A percentile compares a stretch with the other conserved stretches of the same genome.
These are phyloP conservation scores for Phytophthora sansomeana DNA, from an alignment of 352 stramenopile species.

Conservation along the genomic window DNA sequence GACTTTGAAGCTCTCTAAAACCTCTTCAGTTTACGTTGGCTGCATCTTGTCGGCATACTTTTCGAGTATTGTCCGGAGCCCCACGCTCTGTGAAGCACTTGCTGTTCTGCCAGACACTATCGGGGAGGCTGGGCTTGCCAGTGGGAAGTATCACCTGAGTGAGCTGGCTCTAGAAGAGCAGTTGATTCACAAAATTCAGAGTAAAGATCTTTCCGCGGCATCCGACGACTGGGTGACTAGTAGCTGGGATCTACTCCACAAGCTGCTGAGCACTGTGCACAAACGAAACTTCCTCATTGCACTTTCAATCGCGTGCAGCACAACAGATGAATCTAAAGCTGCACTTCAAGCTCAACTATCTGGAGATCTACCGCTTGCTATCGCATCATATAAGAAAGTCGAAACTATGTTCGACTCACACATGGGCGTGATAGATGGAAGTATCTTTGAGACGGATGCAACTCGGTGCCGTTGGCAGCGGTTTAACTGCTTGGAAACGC, in stretches of 20 bases:
- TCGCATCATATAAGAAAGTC: slow-evolving; percentile 78
- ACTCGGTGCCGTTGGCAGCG: slow-evolving; percentile 73
- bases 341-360: slow-evolving; percentile 71
- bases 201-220: background rate
- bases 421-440: slow-evolving; percentile 48
- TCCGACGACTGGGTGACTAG: slow-evolving; percentile 37
- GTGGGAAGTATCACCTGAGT: slow-evolving; percentile 60
- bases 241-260: slow-evolving; percentile 79
- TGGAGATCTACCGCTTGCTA: slow-evolving; percentile 74
- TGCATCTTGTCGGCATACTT: slow-evolving; percentile 64
- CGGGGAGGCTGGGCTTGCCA: slow-evolving; percentile 67
- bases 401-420: slow-evolving; percentile 54
- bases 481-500: slow-evolving; percentile 61
- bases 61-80: slow-evolving; percentile 43
- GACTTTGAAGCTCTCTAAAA: slow-evolving; percentile 34
- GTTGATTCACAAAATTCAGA: slow-evolving; percentile 45
- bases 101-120: slow-evolving; percentile 49
- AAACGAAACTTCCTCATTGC: slow-evolving; percentile 74
- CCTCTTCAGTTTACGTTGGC: slow-evolving; percentile 43
- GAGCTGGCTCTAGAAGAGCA: slow-evolving; percentile 77
- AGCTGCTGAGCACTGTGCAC: slow-evolving; percentile 68
- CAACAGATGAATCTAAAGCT: slow-evolving; percentile 58
- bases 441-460: slow-evolving; percentile 49
- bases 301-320: slow-evolving; percentile 61
- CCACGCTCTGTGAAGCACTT: slow-evolving; percentile 39